A percentile compares a stretch with the other conserved stretches of the same genome.
These are phyloP conservation scores for Zalerion maritima DNA, from an alignment of 495 filamentous ascomycete species.

Conservation along the genomic window DNA sequence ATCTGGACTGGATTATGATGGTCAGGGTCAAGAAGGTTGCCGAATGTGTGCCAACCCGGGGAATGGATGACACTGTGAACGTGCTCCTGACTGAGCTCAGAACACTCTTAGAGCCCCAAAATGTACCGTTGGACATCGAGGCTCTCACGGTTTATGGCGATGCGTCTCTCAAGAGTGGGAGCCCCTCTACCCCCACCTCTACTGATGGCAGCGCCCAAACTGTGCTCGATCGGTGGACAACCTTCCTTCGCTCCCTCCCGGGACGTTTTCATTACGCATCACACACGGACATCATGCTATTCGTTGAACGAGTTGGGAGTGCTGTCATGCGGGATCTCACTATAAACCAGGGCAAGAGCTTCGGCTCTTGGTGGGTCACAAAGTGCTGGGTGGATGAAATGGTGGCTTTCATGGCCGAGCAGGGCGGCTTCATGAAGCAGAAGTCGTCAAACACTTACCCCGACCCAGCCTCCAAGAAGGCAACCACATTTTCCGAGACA, in stretches of 20 bases:
- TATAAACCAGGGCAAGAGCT: constrained; percentile 67
- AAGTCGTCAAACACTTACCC: constrained; percentile 9
- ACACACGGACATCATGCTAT: constrained; percentile 51
- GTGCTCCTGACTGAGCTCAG: constrained; percentile 64
- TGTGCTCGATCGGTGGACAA: constrained; percentile 73
- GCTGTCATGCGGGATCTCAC: constrained; percentile 68
- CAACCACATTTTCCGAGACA: no score
- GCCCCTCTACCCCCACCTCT: no score
- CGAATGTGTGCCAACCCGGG: constrained; percentile 44
- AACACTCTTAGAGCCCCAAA: constrained; percentile 50
- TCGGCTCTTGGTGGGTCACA: constrained; percentile 95
- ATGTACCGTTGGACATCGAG: constrained; percentile 39
- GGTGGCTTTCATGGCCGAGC: constrained; percentile 80
- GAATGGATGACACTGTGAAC: constrained; percentile 51
- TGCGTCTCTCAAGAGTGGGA: constrained; percentile 27
- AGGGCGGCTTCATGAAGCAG: constrained; percentile 76
- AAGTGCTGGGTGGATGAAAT: constrained; percentile 96
- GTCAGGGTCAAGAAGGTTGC: constrained; percentile 57
- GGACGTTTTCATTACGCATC: constrained; percentile 57
- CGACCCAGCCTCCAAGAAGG: constrained; percentile 7
- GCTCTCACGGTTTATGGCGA: constrained; percentile 39
- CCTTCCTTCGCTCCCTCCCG: constrained; percentile 63
- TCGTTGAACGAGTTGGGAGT: constrained; percentile 51
- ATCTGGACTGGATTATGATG: constrained; percentile 71
- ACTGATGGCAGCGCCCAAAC: constrained; percentile 39